Evolutionary conservation across 257 asterid species (phyloP), one percentile per base, ranked within the genome.

Genomic region (Solanum pinnatisectum): DNA sequence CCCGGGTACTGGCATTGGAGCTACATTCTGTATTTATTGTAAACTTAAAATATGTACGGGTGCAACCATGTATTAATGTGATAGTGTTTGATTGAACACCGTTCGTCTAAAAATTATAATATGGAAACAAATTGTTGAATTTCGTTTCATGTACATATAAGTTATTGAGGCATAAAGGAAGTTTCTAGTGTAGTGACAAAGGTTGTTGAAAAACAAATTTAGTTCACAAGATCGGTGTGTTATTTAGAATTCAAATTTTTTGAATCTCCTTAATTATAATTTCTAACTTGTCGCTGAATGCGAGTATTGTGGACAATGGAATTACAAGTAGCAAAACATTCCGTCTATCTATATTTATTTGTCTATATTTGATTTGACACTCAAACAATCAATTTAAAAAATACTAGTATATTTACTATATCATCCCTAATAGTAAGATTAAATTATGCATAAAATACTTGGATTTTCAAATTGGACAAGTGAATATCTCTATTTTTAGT

Each of bases 1-100:
- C 7, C 99, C 99, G 1, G 99, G 98, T 46, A 25, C 88, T 0
- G 99, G 99, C 49, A 95, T 89, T 4, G 99, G 99, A 70, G 99
- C 98, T 87, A 93, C 94, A 83, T 97, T 97, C 99, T 97, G 90
- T 59, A 81, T 18, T 72, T 68, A 65, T 30, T 68, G 10, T 6
- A 68, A 27, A 25, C 33, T 11, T n/a, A n/a, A 10, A n/a, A 0
- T 6, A n/a, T 0, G 33, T 65, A 25, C 5, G 15, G 30, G 5
- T 59, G 27, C 11, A 42, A 42, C 9, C 1, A 37, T 5, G 8
- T 40, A 40, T 40, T 46, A 46, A 49, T 49, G 12, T 25, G 73
- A 67, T 25, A 67, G 18, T 8, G 15, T n/a, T 67, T 9, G 25
- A 25, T 25, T 65, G 73, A 67, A 67, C 6, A n/a, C 15, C 72